Evolutionary conservation across 129 eudicot genomes (phyloP).

Genomic region (Heracleum sosnowskyi): DNA sequence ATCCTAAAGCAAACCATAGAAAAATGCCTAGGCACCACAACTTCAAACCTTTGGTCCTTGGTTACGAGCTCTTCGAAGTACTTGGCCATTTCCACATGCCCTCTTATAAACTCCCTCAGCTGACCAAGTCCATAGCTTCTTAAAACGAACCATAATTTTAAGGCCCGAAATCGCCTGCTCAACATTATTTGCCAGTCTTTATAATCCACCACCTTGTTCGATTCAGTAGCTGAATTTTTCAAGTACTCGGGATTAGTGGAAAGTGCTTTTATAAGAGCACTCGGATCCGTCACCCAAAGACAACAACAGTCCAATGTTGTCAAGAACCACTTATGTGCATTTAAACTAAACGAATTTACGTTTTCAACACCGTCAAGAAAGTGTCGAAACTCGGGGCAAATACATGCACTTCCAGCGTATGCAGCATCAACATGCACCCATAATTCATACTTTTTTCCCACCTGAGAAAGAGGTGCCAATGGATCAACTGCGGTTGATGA

Average conservation of each 20-base stretch:
- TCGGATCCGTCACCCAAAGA: slow-evolving; percentile 20
- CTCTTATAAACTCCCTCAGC: slow-evolving; percentile 5
- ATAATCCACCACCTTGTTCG: slow-evolving; percentile 22
- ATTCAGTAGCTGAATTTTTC: slow-evolving; percentile 6
- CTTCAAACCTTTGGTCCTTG: slow-evolving; percentile 14
- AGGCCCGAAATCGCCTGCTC: slow-evolving; percentile 18
- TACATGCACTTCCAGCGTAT: background rate
- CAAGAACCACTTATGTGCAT: slow-evolving; percentile 25
- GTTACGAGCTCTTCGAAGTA: slow-evolving; percentile 14
- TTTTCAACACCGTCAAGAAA: slow-evolving; percentile 19
- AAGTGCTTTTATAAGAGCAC: background rate
- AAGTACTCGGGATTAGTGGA: slow-evolving; percentile 18
- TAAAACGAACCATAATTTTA: slow-evolving; percentile 19
- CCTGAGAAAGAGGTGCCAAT: background rate
- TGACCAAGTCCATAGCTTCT: slow-evolving; percentile 22
- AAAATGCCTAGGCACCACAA: slow-evolving; percentile 27
- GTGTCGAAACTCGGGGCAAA: slow-evolving; percentile 7
- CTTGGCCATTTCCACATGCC: slow-evolving; percentile 24
- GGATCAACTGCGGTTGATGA: slow-evolving; percentile 23
- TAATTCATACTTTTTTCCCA: background rate
- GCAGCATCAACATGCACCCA: slow-evolving; percentile 10
- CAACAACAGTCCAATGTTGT: slow-evolving; percentile 20
- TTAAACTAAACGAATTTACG: slow-evolving; percentile 13
- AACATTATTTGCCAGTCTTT: slow-evolving; percentile 23
- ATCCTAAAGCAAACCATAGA: slow-evolving; percentile 31